Evolutionary conservation across 345 rosid genomes (phyloP), one percentile per base, ranked within the genome.

Genomic region (Aethionema arabicum): DNA sequence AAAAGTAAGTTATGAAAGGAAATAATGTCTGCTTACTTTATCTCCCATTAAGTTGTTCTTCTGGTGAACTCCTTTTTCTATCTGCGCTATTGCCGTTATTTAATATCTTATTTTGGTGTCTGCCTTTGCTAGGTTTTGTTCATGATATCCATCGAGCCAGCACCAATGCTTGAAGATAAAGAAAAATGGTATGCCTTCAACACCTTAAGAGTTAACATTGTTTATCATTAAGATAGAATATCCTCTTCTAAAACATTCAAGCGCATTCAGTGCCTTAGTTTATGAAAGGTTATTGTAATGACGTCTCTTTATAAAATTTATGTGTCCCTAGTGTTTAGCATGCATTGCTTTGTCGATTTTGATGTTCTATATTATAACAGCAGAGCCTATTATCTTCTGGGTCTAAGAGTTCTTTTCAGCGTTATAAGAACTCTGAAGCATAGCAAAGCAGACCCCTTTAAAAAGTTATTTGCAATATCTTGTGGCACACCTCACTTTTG

Each of bases 161-260:
- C 99, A 72, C 99, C 99, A 12, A 93, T 93, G 99, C 99, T 90
- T 16, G 97, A 93, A 77, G 99, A 93, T 76, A 93, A 93, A 87
- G 99, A 93, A 78, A 93, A 93, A 81, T 93, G 99, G 97, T 92
- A 74, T 8, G 88, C 64, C 14, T 71, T 62, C 15, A 48, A 67
- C 64, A 48, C 55, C 43, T 68, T 45, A 57, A 44, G 59, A 64
- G 66, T 59, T 61, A 6, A 64, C 41, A 30, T 2, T 30, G 15
- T 32, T 33, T 55, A 43, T 53, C 51, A 52, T 37, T 32, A 54
- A 45, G 43, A 42, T 43, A 68, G 59, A 27, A 27, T 47, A 43
- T 2, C 52, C 12, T 3, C 5, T 16, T 40, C 30, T 30, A 39
- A 16, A 48, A 33, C 66, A 59, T 33, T 43, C 45, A 27, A 59